Evolutionary conservation across 176 grass and related monocot genomes (phyloP), one percentile per base, ranked within the genome.

Genomic region (Cenchrus fungigraminus): DNA sequence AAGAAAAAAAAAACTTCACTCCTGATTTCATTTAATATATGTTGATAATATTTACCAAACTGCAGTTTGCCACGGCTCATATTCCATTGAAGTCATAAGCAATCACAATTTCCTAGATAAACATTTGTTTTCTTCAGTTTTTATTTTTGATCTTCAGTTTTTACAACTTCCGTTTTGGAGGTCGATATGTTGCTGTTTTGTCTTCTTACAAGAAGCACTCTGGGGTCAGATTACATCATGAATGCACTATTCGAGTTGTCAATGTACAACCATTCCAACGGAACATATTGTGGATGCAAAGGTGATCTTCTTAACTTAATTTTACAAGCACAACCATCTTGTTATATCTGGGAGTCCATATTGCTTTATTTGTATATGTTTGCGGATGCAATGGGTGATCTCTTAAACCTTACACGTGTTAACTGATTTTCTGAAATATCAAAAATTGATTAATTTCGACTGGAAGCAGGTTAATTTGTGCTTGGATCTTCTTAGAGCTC

Each of bases 231-330:
- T 58, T 31, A 34, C 22, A 37, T 28, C 6, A 9, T 11, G 57
- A 7, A 12, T 67, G 85, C 22, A 55, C 57, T 56, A 32, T 74
- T 80, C 12, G 68, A 86, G 77, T 6, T 87, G 12, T 87, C 85
- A 58, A 34, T 87, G 1, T 87, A 81, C 37, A 81, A 81, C 51
- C 85, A 87, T 55, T 87, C 85, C 57, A 67, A 22, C 47, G 78
- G 61, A 58, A 32, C 42, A 16, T 66, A 87, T 22, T 49, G 5
- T 25, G 71, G 69, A 40, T 49, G 14, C 78, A 67, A 75, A 87
- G 78, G 85, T 87, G 56, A 2, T 46, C 54, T 66, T 51, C 67
- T 20, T 32, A 42, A 20, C n/a, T 62, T 62, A 0, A 4, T 29
- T 75, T 40, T 22, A 56, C 9, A 55, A 71, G 20, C 20, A 3